phyloP scores from a whole-genome alignment of 2,329 filamentous ascomycete species.

The Aspergillus glaucus region DNA sequence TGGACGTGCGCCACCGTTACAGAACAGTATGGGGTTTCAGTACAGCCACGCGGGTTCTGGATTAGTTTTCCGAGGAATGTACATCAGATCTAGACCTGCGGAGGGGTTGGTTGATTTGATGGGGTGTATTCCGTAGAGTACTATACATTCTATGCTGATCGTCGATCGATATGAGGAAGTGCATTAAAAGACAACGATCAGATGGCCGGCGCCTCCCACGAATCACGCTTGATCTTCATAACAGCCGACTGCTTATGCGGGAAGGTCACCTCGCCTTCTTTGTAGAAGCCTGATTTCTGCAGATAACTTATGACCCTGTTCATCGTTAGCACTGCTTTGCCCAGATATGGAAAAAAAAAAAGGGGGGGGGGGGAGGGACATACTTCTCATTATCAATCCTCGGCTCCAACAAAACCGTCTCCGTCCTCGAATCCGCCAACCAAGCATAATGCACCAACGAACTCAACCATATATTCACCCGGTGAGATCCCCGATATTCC shows the following conservation, averaged over 20 bases:
- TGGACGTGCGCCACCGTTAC: no score
- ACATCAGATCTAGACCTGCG: no score
- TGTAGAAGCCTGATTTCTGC: slow-evolving; percentile 70
- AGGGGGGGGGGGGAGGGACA: slow-evolving; percentile 26
- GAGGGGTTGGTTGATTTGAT: no score
- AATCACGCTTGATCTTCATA: slow-evolving; percentile 71
- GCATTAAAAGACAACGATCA: slow-evolving; percentile 25
- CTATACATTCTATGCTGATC: no score
- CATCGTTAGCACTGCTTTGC: not conserved
- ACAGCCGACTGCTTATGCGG: slow-evolving; percentile 90
- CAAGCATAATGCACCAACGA: slow-evolving; percentile 84
- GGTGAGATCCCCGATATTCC: slow-evolving; percentile 73
- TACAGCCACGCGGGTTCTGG: no score
- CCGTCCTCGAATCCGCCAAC: slow-evolving; percentile 70
- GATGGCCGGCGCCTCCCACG: slow-evolving; percentile 65
- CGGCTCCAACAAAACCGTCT: slow-evolving; percentile 79
- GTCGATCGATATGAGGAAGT: not conserved
- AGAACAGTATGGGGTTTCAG: no score
- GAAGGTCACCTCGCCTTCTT: slow-evolving; percentile 78
- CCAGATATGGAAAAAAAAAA: not conserved
- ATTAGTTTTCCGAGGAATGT: no score
- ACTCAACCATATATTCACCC: slow-evolving; percentile 73
- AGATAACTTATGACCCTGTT: slow-evolving; percentile 64
- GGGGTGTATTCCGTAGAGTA: no score
- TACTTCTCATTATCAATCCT: slow-evolving; percentile 86